Base-by-base conservation (phyloP, 2,329 filamentous ascomycete species). In the Emmonsiellopsis sp. region DNA sequence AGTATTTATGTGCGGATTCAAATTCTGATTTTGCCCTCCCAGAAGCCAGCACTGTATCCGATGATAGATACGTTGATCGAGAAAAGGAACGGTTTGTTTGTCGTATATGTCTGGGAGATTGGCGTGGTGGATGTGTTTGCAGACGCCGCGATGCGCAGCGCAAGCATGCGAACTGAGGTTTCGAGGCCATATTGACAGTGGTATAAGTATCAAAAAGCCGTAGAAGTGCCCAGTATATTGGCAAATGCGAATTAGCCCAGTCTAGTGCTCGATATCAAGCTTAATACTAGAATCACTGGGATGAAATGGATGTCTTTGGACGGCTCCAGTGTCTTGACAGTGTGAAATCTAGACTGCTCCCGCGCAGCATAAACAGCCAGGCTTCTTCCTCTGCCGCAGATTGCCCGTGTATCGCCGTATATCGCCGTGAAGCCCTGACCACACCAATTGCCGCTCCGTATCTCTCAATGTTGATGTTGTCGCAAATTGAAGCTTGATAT, bases 1-100 rank as follows among this genome's bases (percentile, higher is more conserved):
- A 85, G 65, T 84, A 84, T 57, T 68, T 70, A 54, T 77, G 73
- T 9, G 82, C 80, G 47, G 76, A 73, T 59, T 76, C 67, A 42
- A 83, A 68, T 64, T 83, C 80, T 46, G 69, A 68, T 51, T 69
- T 64, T n/a, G 73, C 59, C 53, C 61, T 58, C 34, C 60, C 57
- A 55, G 61, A 53, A 53, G 61, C 41, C 11, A 65, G 47, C 50
- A 53, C 55, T 43, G 56, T 40, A 54, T 54, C 45, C 6, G 47
- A 43, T 8, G 53, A 49, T 9, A 44, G 20, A 26, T 55, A 26
- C 4, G 50, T 40, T 42, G 63, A 62, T 41, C 50, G 55, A 53
- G 60, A 64, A 59, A 70, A 65, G n/a, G 56, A 50, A 53, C 65
- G 57, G 40, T 48, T 55, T 49, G 62, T 8, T 31, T 37, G 40